Base-by-base conservation (phyloP, 148 eudicot genomes). In the Cornus suecica region DNA sequence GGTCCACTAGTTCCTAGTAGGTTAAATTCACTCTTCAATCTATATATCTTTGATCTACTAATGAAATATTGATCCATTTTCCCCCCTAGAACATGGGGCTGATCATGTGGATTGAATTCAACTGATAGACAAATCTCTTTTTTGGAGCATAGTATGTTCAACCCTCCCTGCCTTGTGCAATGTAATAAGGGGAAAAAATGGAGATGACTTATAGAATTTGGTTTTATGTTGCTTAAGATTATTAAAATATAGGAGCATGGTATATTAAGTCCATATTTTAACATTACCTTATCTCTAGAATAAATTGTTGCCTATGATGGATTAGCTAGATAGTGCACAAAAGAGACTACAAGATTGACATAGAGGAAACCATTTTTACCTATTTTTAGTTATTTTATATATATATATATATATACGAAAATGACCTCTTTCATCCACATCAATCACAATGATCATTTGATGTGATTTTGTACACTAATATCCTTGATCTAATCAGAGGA, bases 381-480 rank as follows among this genome's bases (percentile, higher is more conserved):
- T 15, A 74, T 69, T 74, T 74, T 64, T 65, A 27, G 28, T 64
- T n/a, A n/a, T n/a, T n/a, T n/a, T n/a, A n/a, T n/a, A n/a, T n/a
- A n/a, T n/a, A n/a, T n/a, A n/a, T n/a, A n/a, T n/a, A n/a, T n/a
- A n/a, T n/a, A n/a, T n/a, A n/a, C n/a, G n/a, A n/a, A n/a, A n/a
- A n/a, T n/a, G n/a, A n/a, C n/a, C n/a, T n/a, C n/a, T n/a, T n/a
- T n/a, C n/a, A n/a, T n/a, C n/a, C n/a, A n/a, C n/a, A n/a, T n/a
- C n/a, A n/a, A n/a, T n/a, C n/a, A n/a, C n/a, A n/a, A n/a, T n/a
- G n/a, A n/a, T n/a, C n/a, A n/a, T n/a, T n/a, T n/a, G n/a, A n/a
- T n/a, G n/a, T n/a, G n/a, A 64, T 41, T 29, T 70, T 48, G 75
- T 64, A 64, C 73, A 48, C 41, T 42, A 58, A 34, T 66, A 79